Evolutionary conservation across 345 rosid genomes (phyloP), one percentile per base, ranked within the genome.

Genomic region (Gossypium stocksii): DNA sequence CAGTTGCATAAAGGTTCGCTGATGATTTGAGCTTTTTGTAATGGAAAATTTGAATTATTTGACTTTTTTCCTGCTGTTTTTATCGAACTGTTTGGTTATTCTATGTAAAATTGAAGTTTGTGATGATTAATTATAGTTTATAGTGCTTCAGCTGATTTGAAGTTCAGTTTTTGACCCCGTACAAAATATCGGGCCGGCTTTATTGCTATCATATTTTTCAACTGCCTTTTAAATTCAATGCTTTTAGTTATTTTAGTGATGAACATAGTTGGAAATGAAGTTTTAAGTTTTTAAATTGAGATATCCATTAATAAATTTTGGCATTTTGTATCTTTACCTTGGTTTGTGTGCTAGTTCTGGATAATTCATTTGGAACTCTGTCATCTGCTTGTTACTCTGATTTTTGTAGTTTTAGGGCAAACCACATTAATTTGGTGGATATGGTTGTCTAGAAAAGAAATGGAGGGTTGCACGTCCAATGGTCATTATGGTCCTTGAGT

Each of bases 1-100:
- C 97, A 91, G 74, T 81, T 94, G 67, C 98, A 94, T 83, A 94
- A 91, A 92, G 98, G 97, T 91, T 71, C n/a, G 38, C 10, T 10
- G 2, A 19, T 4, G 9, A 4, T 34, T 46, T 61, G 7, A 52
- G 7, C 62, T 9, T 38, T 38, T 23, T 49, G 7, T 13, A 7
- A 2, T 51, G 41, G 13, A 68, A 48, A 68, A 8, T 70, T 71
- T n/a, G n/a, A 71, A 5, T 5, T 4, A 29, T 27, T 52, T 29
- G 3, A 2, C 29, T 25, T 15, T 9, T 15, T 69, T 51, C 2
- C 3, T 34, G 1, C 38, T 29, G 7, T 34, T 34, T 34, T 5
- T 34, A 34, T 34, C 7, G 1, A 34, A 5, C 41, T 12, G 15
- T 17, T 17, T 41, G 14, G 7, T n/a, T 17, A 13, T 19, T 13